Evolutionary conservation across 805 yeast species (phyloP).

Genomic region (Groenewaldozyma salmanticensis): DNA sequence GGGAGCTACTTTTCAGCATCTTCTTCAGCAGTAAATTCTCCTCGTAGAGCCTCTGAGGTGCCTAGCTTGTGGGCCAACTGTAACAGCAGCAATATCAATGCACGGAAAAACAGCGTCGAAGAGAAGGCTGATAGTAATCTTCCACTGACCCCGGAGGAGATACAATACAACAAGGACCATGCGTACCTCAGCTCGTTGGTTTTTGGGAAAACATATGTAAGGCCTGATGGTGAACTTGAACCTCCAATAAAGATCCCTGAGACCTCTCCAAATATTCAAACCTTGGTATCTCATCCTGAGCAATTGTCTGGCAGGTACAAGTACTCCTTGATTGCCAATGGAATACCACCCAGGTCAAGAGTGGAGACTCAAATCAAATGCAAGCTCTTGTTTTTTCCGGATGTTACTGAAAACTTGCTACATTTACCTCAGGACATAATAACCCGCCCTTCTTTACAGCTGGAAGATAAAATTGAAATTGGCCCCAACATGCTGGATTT

Average conservation of each 20-base stretch:
- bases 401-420: slow-evolving; percentile 62
- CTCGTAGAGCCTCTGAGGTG: too few relatives aligned
- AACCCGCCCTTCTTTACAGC: slow-evolving; percentile 74
- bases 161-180: too few relatives aligned
- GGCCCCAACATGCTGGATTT: slow-evolving; percentile 31
- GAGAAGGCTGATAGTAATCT: too few relatives aligned
- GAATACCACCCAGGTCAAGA: slow-evolving; percentile 71
- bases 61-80: too few relatives aligned
- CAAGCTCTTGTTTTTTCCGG: slow-evolving; percentile 55
- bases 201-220: slow-evolving; percentile 1
- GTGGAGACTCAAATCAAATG: slow-evolving; percentile 95
- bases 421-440: slow-evolving; percentile 83
- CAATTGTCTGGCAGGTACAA: slow-evolving; percentile 5
- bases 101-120: too few relatives aligned
- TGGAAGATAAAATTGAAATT: slow-evolving; percentile 29
- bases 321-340: slow-evolving; percentile 21
- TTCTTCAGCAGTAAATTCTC: not conserved
- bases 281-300: not conserved
- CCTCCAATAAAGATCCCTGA: not conserved
- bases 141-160: too few relatives aligned
- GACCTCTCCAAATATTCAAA: not conserved
- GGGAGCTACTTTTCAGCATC: too few relatives aligned
- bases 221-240: slow-evolving; percentile 2
- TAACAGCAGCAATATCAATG: too few relatives aligned
- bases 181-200: too few relatives aligned